phyloP scores from a whole-genome alignment of 2,329 filamentous ascomycete genomes.

The Emergomyces orientalis region DNA sequence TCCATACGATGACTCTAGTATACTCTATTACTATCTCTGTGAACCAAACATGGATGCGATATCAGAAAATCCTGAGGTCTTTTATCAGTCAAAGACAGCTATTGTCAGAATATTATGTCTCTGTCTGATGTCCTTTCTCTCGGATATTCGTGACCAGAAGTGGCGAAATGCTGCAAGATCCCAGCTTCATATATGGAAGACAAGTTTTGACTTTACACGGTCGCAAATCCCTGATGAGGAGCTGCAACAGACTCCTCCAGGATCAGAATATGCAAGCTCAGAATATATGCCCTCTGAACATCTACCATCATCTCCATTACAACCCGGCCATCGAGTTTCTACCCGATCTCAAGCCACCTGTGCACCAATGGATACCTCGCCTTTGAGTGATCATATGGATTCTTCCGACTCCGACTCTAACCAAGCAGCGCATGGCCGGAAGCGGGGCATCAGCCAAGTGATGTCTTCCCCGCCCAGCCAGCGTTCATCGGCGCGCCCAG shows the following conservation, averaged over 20 bases:
- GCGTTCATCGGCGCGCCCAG: constrained; percentile 8
- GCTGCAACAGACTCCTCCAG: too few relatives aligned
- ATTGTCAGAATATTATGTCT: too few relatives aligned
- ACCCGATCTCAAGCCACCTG: constrained; percentile 16
- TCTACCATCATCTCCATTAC: constrained; percentile 18
- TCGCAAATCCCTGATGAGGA: too few relatives aligned
- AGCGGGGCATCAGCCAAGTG: constrained; percentile 21
- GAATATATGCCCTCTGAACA: too few relatives aligned
- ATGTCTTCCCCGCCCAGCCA: constrained; percentile 16
- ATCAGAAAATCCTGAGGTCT: too few relatives aligned
- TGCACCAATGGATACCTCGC: constrained; percentile 11
- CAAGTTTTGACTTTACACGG: too few relatives aligned
- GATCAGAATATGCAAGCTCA: too few relatives aligned
- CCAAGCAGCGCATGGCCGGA: constrained; percentile 14
- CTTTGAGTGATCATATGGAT: not conserved
- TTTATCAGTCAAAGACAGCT: too few relatives aligned
- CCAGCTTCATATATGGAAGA: too few relatives aligned
- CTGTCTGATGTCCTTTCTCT: constrained; percentile 20
- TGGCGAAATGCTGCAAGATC: constrained; percentile 18
- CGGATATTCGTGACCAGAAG: constrained; percentile 15
- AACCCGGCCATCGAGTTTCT: constrained; percentile 12
- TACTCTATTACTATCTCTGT: too few relatives aligned
- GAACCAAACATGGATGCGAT: too few relatives aligned
- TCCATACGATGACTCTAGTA: too few relatives aligned
- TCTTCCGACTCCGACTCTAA: constrained; percentile 16